Evolutionary conservation across 371 early-diverging fungal species (phyloP).

Genomic region (Haplosporangium sp.): DNA sequence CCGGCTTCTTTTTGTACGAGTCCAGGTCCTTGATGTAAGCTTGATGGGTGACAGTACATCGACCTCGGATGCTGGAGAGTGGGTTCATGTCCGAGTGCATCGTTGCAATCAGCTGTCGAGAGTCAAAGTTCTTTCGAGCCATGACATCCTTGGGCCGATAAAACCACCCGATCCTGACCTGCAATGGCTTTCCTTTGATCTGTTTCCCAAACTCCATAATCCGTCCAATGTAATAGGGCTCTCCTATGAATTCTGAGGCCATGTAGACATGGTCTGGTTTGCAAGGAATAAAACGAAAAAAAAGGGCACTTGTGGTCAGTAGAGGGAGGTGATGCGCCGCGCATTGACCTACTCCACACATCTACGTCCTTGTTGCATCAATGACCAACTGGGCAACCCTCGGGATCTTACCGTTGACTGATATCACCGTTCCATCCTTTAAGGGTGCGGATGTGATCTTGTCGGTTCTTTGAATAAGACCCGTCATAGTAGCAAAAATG

Average conservation of each 20-base stretch:
- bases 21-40: conserved; percentile 75
- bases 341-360: not conserved
- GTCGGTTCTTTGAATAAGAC: conserved; percentile 19
- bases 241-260: conserved; percentile 78
- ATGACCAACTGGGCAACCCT: not conserved
- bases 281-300: not conserved
- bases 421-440: conserved; percentile 41
- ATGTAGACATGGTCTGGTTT: conserved; percentile 83
- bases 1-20: conserved; percentile 63
- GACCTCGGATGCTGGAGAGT: conserved; percentile 83
- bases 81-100: conserved; percentile 92
- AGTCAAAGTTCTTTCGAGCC: conserved; percentile 74
- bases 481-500: conserved; percentile 20
- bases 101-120: conserved; percentile 82
- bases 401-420: conserved; percentile 39
- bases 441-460: conserved; percentile 34
- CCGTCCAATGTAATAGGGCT: conserved; percentile 85
- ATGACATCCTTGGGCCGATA: conserved; percentile 85
- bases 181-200: conserved; percentile 60
- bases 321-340: not conserved
- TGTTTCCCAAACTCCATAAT: conserved; percentile 82
- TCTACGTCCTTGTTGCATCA: not conserved
- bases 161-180: conserved; percentile 83
- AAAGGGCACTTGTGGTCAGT: not conserved
- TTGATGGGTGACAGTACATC: conserved; percentile 79